Evolutionary conservation across 352 stramenopile genomes (phyloP), one percentile per base, ranked within the genome.

Genomic region (Pythium grandisporangium): DNA sequence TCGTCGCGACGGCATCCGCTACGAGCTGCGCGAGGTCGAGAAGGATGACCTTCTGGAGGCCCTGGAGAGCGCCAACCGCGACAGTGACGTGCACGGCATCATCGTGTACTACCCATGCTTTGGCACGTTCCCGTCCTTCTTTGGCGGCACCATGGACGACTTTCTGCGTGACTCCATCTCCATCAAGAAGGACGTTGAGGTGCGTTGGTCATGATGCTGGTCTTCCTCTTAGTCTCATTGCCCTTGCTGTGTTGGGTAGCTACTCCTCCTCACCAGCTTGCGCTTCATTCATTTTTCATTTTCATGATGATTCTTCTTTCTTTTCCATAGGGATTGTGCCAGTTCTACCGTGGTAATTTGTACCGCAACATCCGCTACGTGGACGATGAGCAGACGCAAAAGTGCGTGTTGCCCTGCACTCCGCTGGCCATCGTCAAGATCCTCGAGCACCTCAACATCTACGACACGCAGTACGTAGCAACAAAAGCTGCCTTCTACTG

Each of bases 61-160:
- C 12, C 65, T 99, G 11, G 72, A 96, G 40, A 76, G 92, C 45
- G 90, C 89, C 43, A 98, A 98, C 66, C 79, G 70, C 30, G 84
- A 96, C 63, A 73, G 84, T 14, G 73, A 93, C n/a, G 94, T 98
- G 37, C 88, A 97, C 68, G 93, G 95, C 29, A 98, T 98, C 51
- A 95, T 99, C 42, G 87, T 99, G 14, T 99, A 99, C 70, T 99
- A 99, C 70, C 95, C 95, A 37, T 98, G 97, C 67, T 99, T 98
- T 53, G 96, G 95, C 30, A 58, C 87, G 33, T 95, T 97, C 51
- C 93, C 96, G 49, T 97, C 80, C 33, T 99, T 98, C 62, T 98
- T 81, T 46, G 96, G 96, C 22, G 92, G 89, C 35, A 89, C 78
- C 44, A 97, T 98, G 77, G 95, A 99, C 74, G 96, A 99, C 68